Evolutionary conservation across 108 stramenopile species (phyloP).

Genomic region (Aurantiochytrium sp.): DNA sequence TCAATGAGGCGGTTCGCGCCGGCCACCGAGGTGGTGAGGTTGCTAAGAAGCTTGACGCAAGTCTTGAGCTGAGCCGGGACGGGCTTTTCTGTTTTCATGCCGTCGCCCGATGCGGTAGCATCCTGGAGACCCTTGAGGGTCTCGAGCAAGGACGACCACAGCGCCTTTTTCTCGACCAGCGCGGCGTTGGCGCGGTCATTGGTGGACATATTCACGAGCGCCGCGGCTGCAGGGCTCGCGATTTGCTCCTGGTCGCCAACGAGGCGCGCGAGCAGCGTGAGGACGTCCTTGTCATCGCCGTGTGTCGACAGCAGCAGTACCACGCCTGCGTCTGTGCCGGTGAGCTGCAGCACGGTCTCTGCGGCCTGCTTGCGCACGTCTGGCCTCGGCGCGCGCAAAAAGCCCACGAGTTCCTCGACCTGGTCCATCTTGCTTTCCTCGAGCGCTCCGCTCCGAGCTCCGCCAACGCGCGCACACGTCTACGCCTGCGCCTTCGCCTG

Average conservation of each 20-base stretch:
- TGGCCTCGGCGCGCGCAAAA: neutral
- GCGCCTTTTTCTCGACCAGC: neutral
- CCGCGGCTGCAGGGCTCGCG: neutral
- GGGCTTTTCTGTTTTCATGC: neutral
- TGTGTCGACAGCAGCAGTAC: neutral
- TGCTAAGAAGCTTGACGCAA: neutral
- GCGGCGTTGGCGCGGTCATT: neutral
- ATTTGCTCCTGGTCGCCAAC: neutral
- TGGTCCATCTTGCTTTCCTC: neutral
- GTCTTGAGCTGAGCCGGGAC: neutral
- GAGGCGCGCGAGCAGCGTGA: neutral
- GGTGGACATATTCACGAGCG: constrained; percentile 5
- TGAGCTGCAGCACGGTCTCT: neutral
- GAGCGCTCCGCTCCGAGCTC: neutral
- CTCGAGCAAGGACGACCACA: neutral
- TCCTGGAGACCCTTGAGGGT: neutral
- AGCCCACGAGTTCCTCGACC: constrained; percentile 5
- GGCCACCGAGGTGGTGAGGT: neutral
- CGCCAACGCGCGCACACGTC: neutral
- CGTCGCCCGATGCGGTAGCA: too few relatives aligned
- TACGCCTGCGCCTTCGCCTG: neutral
- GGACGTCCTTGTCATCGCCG: constrained; percentile 1
- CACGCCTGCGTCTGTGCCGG: neutral
- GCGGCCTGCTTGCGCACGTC: constrained; percentile 10
- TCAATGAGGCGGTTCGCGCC: neutral